phyloP scores from a whole-genome alignment of 2,329 filamentous ascomycete genomes.

The Elsinoe necatrix region DNA sequence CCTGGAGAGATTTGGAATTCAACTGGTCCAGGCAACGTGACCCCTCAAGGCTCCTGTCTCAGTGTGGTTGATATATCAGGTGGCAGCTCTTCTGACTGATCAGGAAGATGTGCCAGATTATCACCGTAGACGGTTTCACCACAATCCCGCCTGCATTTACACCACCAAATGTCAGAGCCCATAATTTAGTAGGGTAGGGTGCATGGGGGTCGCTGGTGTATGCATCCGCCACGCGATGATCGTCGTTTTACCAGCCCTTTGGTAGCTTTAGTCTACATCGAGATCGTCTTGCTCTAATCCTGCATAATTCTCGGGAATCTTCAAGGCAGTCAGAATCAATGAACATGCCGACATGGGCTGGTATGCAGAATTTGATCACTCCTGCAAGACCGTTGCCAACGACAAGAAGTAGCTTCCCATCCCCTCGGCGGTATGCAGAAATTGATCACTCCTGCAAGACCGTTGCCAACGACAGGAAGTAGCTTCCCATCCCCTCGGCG shows the following conservation, averaged over 20 bases:
- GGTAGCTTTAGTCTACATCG: conserved; percentile 1
- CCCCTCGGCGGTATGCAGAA: no score
- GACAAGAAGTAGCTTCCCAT: no score
- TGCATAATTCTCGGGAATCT: background rate
- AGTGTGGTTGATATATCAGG: background rate
- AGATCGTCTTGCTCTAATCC: background rate
- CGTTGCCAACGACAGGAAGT: background rate
- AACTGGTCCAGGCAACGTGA: background rate
- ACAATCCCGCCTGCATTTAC: background rate
- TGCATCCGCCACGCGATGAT: conserved; percentile 1
- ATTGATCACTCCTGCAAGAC: background rate
- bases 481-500: background rate
- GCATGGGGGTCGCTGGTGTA: background rate
- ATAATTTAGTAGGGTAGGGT: background rate
- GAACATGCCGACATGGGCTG: background rate
- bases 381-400: background rate
- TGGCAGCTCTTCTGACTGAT: background rate
- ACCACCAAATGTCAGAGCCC: background rate
- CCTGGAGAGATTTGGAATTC: background rate
- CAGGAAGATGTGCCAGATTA: background rate
- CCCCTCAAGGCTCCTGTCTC: background rate
- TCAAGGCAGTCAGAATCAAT: background rate
- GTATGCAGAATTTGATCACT: no score
- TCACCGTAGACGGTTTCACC: background rate
- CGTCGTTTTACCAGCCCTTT: background rate